Percentiles rank a stretch among this genome's conserved stretches.
Evolutionary conservation across 768 basidiomycete genomes (phyloP).

Genomic region (Rhodocollybia butyracea): DNA sequence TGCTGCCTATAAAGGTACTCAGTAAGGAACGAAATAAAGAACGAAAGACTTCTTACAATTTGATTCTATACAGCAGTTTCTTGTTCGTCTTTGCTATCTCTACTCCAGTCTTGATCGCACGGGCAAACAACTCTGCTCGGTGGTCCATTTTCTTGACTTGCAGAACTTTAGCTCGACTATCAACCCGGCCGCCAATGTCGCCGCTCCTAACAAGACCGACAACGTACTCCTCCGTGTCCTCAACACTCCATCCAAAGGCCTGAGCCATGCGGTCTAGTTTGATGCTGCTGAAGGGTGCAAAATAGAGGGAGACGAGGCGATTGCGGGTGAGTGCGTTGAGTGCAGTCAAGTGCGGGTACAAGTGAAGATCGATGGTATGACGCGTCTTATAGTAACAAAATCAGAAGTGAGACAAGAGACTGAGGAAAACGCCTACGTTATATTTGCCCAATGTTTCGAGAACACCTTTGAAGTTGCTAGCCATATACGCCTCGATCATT

Average conservation of each 20-base stretch:
- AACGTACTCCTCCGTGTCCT: slow-evolving; percentile 52
- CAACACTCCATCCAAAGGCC: slow-evolving; percentile 52
- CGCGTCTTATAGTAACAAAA: slow-evolving; percentile 50
- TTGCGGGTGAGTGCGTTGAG: slow-evolving; percentile 67
- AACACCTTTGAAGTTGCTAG: slow-evolving; percentile 81
- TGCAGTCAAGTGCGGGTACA: slow-evolving; percentile 61
- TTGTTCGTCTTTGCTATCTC: slow-evolving; percentile 72
- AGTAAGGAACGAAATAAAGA: neutral
- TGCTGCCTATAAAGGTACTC: slow-evolving; percentile 54
- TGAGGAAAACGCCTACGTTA: slow-evolving; percentile 46
- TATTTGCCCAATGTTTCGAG: slow-evolving; percentile 70
- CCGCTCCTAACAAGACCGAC: slow-evolving; percentile 76
- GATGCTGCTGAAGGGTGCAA: slow-evolving; percentile 62
- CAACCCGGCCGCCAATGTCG: slow-evolving; percentile 78
- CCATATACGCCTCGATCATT: slow-evolving; percentile 81
- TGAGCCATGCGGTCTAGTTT: slow-evolving; percentile 41
- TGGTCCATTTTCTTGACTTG: slow-evolving; percentile 78
- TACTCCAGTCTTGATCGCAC: slow-evolving; percentile 68
- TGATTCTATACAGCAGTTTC: slow-evolving; percentile 80
- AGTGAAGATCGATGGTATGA: slow-evolving; percentile 76
- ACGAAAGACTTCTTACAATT: slow-evolving; percentile 53
- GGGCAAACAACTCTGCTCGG: slow-evolving; percentile 71
- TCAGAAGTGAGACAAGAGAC: neutral
- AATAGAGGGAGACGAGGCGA: slow-evolving; percentile 54
- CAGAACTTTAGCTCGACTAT: slow-evolving; percentile 88